Percentiles rank a stretch among this genome's conserved stretches.
Evolutionary conservation across 306 rosid genomes (phyloP).

Genomic region (Pyrus pyrifolia): DNA sequence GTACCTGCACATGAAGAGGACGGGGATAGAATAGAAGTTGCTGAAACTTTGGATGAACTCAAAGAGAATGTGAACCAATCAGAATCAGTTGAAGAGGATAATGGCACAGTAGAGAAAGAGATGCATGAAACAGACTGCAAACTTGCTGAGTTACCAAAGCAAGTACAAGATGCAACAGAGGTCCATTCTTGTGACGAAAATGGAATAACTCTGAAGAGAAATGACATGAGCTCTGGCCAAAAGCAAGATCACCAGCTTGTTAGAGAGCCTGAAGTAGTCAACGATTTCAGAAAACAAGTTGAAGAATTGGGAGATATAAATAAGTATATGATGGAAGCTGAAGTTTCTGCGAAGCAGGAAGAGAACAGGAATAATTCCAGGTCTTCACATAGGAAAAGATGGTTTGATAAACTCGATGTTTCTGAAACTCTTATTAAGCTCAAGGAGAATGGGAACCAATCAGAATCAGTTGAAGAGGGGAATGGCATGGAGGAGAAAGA

Average conservation of each 20-base stretch:
- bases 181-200: conserved; percentile 12
- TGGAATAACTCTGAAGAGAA: conserved; percentile 22
- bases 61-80: conserved; percentile 25
- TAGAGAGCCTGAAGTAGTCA: conserved; percentile 26
- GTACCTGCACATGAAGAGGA: conserved; percentile 27
- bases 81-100: conserved; percentile 23
- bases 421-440: conserved; percentile 36
- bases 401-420: conserved; percentile 26
- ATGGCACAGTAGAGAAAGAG: conserved; percentile 25
- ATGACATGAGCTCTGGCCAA: conserved; percentile 28
- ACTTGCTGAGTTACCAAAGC: conserved; percentile 20
- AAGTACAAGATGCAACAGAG: conserved; percentile 28
- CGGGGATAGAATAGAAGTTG: conserved; percentile 21
- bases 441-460: conserved; percentile 27
- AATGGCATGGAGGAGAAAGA: conserved; percentile 30
- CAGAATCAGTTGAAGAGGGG: conserved; percentile 27
- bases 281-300: conserved; percentile 18
- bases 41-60: conserved; percentile 26
- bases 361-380: conserved; percentile 26
- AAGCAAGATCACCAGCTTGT: conserved; percentile 24
- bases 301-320: conserved; percentile 36
- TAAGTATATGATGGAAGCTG: conserved; percentile 27
- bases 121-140: conserved; percentile 27
- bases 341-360: conserved; percentile 30
- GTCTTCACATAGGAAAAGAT: conserved; percentile 35